phyloP scores from a whole-genome alignment of 768 basidiomycete species.

The Agrocybe pediades region DNA sequence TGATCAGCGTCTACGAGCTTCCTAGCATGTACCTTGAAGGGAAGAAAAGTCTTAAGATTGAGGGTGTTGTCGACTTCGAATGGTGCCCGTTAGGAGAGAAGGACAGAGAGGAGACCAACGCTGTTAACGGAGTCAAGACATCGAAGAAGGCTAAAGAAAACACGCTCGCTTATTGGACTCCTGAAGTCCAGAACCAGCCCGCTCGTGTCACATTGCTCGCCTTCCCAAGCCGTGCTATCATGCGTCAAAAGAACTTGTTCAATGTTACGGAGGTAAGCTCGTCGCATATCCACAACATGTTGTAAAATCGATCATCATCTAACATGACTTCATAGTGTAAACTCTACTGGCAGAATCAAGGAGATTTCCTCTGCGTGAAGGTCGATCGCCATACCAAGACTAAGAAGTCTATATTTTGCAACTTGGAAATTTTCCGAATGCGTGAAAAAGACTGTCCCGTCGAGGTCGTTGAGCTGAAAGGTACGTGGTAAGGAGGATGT shows the following conservation, averaged over 20 bases:
- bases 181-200: constrained; percentile 94
- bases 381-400: constrained; percentile 99
- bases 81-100: constrained; percentile 95
- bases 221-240: constrained; percentile 80
- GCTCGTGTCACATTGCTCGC: constrained; percentile 92
- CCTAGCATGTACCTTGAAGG: constrained; percentile 93
- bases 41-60: constrained; percentile 96
- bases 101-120: constrained; percentile 59
- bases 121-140: constrained; percentile 42
- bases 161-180: constrained; percentile 97
- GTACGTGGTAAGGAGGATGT: constrained; percentile 39
- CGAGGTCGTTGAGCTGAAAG: constrained; percentile 96
- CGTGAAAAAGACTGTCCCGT: constrained; percentile 98
- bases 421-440: constrained; percentile 95
- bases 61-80: constrained; percentile 97
- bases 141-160: constrained; percentile 79
- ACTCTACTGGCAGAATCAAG: constrained; percentile 97
- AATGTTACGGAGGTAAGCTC: constrained; percentile 89
- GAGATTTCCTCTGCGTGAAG: constrained; percentile 98
- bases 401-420: constrained; percentile 97
- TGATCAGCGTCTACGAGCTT: constrained; percentile 96
- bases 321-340: constrained; percentile 67
- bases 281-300: neutral
- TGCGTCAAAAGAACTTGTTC: constrained; percentile 96
- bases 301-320: neutral